A percentile compares a stretch with the other conserved stretches of the same genome.
These are phyloP conservation scores for Trichoderma sp. DNA, from an alignment of 2,329 filamentous ascomycete species.

Conservation along the genomic window DNA sequence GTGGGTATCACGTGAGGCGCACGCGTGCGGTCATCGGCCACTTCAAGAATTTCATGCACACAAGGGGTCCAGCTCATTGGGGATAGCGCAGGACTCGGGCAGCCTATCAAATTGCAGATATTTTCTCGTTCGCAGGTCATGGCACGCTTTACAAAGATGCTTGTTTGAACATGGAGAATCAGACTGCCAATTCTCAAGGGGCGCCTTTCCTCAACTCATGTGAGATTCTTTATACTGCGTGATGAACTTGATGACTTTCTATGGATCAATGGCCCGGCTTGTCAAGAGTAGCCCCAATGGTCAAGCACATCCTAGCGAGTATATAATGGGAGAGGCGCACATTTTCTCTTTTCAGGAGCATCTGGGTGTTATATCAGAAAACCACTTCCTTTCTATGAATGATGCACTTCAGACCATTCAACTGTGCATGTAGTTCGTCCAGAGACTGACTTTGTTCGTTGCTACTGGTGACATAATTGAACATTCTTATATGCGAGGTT, in stretches of 20 bases:
- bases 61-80: background rate
- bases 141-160: background rate
- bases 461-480: background rate
- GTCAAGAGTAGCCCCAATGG: background rate
- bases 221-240: background rate
- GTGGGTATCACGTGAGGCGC: background rate
- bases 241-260: background rate
- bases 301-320: background rate
- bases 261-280: background rate
- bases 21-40: background rate
- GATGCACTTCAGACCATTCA: background rate
- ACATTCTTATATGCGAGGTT: slow-evolving; percentile 1
- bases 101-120: background rate
- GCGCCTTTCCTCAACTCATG: background rate
- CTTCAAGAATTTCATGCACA: background rate
- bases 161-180: background rate
- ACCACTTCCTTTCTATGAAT: background rate
- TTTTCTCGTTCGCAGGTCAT: background rate
- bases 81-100: background rate
- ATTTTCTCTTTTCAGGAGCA: background rate
- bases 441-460: background rate
- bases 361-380: background rate
- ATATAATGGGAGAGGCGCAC: background rate
- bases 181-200: background rate
- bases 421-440: background rate